Evolutionary conservation across 106 monocot genomes (phyloP).

Genomic region (Allium sativum): DNA sequence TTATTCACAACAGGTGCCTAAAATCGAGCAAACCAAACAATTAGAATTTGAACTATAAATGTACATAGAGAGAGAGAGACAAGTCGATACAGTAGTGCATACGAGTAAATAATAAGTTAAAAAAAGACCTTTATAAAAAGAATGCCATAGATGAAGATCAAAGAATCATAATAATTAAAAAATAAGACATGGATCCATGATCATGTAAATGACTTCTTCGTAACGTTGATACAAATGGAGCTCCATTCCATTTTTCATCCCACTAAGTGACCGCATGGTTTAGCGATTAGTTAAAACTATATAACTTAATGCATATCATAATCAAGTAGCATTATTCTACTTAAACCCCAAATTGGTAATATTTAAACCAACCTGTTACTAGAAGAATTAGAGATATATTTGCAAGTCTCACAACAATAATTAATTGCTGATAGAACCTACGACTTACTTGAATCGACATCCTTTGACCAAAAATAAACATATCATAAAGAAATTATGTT

Average conservation of each 20-base stretch:
- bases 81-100: background rate
- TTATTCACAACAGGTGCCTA: conserved; percentile 69
- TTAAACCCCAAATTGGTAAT: conserved; percentile 34
- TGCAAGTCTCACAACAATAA: conserved; percentile 45
- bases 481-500: background rate
- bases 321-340: conserved; percentile 15
- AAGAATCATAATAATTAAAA: no score
- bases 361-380: conserved; percentile 30
- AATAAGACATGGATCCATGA: conserved; percentile 24
- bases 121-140: no score
- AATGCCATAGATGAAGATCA: no score
- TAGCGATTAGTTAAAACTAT: background rate
- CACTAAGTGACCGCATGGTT: conserved; percentile 49
- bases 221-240: conserved; percentile 75
- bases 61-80: background rate
- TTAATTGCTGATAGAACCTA: conserved; percentile 21
- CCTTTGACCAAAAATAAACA: conserved; percentile 12
- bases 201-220: conserved; percentile 51
- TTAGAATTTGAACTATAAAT: background rate
- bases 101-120: no score
- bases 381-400: conserved; percentile 38
- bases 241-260: conserved; percentile 89
- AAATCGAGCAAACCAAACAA: background rate
- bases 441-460: conserved; percentile 13
- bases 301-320: conserved; percentile 2